Base-by-base conservation (phyloP, 225 moss, liverwort and hornwort species). In the Thuidium tamariscinum region DNA sequence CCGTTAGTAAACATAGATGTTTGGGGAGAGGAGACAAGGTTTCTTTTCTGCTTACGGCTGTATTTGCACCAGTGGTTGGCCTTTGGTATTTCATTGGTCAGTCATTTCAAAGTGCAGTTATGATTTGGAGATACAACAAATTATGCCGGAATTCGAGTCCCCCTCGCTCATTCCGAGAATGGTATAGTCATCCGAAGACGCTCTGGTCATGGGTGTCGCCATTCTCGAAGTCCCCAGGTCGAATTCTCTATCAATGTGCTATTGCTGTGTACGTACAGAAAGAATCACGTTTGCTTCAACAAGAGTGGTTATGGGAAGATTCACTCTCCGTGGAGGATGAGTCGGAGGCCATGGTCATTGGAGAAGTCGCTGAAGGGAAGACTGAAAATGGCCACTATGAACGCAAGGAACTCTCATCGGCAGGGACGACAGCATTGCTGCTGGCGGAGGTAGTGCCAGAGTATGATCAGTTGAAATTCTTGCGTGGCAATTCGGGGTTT, bases 1-100 rank as follows among this genome's bases (percentile, higher is more conserved):
- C 57, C 12, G 0, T 0, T 57, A 0, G 0, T 0, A 77, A 41
- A 57, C 4, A 2, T 10, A 4, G 0, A 19, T 0, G 3, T 1
- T n/a, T n/a, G n/a, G 3, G 8, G 2, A 51, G 21, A 34, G 5
- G 20, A 48, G 3, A 4, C 13, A 74, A 34, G 49, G 5, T 21
- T 32, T 4, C n/a, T n/a, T n/a, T n/a, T 3, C 32, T 74, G 13
- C 8, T 7, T 30, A 0, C 2, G 5, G 49, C 49, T 49, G 21
- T 13, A 13, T 49, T 34, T 49, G 2, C 30, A 49, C 49, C 21
- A 34, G 7, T 20, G 30, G 8, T 0, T 8, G 34, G 49, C 34
- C 34, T 34, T 13, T 0, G 12, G 2, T 0, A 3, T 34, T 13
- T n/a, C 8, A 51, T 34, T 74, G 0, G 0, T 12, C 3, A 1